Conservation (phyloP, 805 yeast species). For the Yamadazyma ubonensis region DNA sequence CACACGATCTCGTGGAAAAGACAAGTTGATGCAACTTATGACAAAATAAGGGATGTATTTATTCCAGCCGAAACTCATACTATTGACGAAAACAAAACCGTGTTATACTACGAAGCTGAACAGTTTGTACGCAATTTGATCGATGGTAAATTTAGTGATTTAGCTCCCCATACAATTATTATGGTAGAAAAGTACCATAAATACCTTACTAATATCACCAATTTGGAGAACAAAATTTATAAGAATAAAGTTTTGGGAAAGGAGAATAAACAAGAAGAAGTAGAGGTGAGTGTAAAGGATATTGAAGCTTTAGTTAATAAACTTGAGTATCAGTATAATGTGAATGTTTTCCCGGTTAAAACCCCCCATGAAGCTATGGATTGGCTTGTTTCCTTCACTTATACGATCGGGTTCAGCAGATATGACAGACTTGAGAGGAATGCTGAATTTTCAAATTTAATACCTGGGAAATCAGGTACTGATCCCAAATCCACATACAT, state of each 20-base stretch:
- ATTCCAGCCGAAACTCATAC: conserved; percentile 48
- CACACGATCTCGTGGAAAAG: conserved; percentile 53
- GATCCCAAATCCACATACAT: conserved; percentile 46
- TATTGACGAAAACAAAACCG: conserved; percentile 43
- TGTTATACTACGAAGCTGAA: conserved; percentile 47
- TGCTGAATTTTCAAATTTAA: conserved; percentile 53
- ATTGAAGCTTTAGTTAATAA: conserved; percentile 18
- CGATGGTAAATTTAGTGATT: not conserved
- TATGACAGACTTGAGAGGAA: conserved; percentile 59
- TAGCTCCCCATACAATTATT: not conserved
- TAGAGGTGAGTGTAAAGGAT: conserved; percentile 41
- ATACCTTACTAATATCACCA: conserved; percentile 42
- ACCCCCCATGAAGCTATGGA: conserved; percentile 45
- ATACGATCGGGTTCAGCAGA: conserved; percentile 51
- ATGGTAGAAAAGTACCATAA: conserved; percentile 48
- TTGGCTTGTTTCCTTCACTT: conserved; percentile 58
- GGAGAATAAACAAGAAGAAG: conserved; percentile 8
- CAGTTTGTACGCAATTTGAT: conserved; percentile 32
- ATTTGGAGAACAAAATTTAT: conserved; percentile 45
- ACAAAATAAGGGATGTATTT: conserved; percentile 48
- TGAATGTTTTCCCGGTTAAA: conserved; percentile 52
- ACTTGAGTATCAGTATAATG: conserved; percentile 43
- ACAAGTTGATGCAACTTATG: conserved; percentile 47
- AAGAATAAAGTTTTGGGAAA: conserved; percentile 14
- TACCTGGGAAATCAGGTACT: conserved; percentile 54